These are phyloP conservation scores for Trichophyton mentagrophytes DNA, from an alignment of 2,329 filamentous ascomycete genomes.

Conservation along the genomic window DNA sequence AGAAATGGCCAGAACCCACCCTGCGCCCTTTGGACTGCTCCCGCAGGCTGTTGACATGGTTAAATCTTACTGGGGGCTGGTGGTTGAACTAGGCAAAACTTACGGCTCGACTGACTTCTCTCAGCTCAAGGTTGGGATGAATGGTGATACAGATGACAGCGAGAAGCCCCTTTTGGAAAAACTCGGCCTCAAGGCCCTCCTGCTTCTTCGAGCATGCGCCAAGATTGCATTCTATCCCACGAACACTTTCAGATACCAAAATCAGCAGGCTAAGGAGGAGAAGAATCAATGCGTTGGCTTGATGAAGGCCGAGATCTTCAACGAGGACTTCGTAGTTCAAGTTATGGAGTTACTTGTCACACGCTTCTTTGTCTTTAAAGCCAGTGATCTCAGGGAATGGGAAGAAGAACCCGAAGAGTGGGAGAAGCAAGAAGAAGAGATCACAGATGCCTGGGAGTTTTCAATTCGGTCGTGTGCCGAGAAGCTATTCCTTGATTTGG, in stretches of 20 bases:
- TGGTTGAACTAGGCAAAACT: constrained; percentile 61
- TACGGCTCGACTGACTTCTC: constrained; percentile 30
- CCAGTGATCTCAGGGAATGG: constrained; percentile 79
- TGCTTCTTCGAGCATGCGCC: constrained; percentile 69
- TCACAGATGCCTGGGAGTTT: constrained; percentile 80
- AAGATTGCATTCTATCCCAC: constrained; percentile 71
- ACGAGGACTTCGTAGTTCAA: constrained; percentile 60
- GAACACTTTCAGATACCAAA: constrained; percentile 73
- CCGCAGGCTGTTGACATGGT: constrained; percentile 67
- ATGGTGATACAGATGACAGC: constrained; percentile 38
- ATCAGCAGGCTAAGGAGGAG: constrained; percentile 61
- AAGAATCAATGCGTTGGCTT: constrained; percentile 55
- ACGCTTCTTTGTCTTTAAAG: constrained; percentile 75
- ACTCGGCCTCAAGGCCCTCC: constrained; percentile 67
- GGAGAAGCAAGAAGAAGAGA: constrained; percentile 78
- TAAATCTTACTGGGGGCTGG: constrained; percentile 72
- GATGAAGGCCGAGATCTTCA: constrained; percentile 63
- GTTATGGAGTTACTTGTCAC: constrained; percentile 77
- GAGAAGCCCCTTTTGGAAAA: constrained; percentile 55
- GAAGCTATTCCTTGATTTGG: constrained; percentile 81
- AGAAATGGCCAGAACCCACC: constrained; percentile 66
- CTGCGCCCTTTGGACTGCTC: constrained; percentile 69
- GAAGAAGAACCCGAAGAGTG: constrained; percentile 90
- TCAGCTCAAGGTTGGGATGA: constrained; percentile 28
- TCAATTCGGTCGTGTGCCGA: constrained; percentile 86